Conservation (phyloP, 148 eudicot genomes). For the Tetragonia tetragonoides region DNA sequence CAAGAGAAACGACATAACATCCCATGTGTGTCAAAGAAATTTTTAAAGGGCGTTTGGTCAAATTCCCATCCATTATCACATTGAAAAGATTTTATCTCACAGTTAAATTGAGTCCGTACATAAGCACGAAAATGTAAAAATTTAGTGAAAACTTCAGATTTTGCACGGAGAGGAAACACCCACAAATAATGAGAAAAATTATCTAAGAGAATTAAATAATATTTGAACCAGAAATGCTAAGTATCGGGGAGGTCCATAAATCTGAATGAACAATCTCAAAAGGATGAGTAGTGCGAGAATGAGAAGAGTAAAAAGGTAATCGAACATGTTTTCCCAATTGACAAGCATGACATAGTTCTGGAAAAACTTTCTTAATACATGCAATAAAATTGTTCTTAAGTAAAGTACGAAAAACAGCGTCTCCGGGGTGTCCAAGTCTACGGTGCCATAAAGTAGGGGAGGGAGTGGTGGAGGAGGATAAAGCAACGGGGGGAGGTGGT, state of each 20-base stretch:
- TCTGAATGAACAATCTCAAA: too few relatives aligned
- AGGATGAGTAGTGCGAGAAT: too few relatives aligned
- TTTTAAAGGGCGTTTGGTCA: neutral
- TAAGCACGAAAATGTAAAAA: neutral
- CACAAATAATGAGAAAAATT: conserved; percentile 11
- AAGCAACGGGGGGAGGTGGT: too few relatives aligned
- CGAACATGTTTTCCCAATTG: too few relatives aligned
- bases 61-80: conserved; percentile 3
- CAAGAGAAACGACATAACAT: neutral
- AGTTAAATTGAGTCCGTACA: neutral
- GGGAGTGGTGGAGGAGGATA: too few relatives aligned
- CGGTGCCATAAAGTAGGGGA: neutral
- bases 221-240: neutral
- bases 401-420: neutral
- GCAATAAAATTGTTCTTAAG: neutral
- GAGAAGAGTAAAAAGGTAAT: too few relatives aligned
- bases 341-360: too few relatives aligned
- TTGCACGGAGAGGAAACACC: neutral
- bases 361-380: too few relatives aligned
- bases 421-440: neutral
- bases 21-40: neutral
- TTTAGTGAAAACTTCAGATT: neutral
- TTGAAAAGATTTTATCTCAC: neutral
- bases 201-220: neutral
- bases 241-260: neutral